These are phyloP conservation scores for Clavariopsis aquatica DNA, from an alignment of 495 filamentous ascomycete genomes.

Conservation along the genomic window DNA sequence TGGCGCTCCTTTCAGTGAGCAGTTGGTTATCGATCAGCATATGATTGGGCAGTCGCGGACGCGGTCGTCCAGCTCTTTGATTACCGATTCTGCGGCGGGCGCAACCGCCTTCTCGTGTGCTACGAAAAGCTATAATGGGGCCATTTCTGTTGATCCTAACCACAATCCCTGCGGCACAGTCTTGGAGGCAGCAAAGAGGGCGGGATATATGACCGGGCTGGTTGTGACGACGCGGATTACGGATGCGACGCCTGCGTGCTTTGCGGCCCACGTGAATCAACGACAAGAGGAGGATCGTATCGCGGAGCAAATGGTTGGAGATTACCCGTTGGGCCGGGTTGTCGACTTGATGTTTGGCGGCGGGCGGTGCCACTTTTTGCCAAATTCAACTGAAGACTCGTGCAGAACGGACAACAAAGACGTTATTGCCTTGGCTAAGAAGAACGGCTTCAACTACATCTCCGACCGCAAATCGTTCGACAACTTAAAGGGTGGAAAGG, in stretches of 20 bases:
- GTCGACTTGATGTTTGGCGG: slow-evolving; percentile 93
- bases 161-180: slow-evolving; percentile 88
- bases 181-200: slow-evolving; percentile 87
- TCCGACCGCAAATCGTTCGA: slow-evolving; percentile 75
- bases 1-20: slow-evolving; percentile 67
- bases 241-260: slow-evolving; percentile 96
- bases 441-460: slow-evolving; percentile 80
- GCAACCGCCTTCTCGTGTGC: slow-evolving; percentile 95
- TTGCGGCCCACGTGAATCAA: slow-evolving; percentile 81
- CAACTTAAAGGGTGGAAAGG: slow-evolving; percentile 65
- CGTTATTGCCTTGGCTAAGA: slow-evolving; percentile 64
- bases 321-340: slow-evolving; percentile 77
- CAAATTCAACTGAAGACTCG: slow-evolving; percentile 71
- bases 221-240: slow-evolving; percentile 96
- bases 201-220: slow-evolving; percentile 87
- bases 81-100: slow-evolving; percentile 93
- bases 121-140: slow-evolving; percentile 91
- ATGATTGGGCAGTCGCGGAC: slow-evolving; percentile 88
- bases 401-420: slow-evolving; percentile 76
- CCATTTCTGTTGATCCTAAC: slow-evolving; percentile 85
- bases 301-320: slow-evolving; percentile 86
- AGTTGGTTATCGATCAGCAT: slow-evolving; percentile 77
- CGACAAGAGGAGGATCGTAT: slow-evolving; percentile 84
- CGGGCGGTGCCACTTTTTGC: slow-evolving; percentile 89
- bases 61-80: slow-evolving; percentile 73